Evolutionary conservation across 83 land plant genomes (phyloP), one percentile per base, ranked within the genome.

Genomic region (Picea mariana): DNA sequence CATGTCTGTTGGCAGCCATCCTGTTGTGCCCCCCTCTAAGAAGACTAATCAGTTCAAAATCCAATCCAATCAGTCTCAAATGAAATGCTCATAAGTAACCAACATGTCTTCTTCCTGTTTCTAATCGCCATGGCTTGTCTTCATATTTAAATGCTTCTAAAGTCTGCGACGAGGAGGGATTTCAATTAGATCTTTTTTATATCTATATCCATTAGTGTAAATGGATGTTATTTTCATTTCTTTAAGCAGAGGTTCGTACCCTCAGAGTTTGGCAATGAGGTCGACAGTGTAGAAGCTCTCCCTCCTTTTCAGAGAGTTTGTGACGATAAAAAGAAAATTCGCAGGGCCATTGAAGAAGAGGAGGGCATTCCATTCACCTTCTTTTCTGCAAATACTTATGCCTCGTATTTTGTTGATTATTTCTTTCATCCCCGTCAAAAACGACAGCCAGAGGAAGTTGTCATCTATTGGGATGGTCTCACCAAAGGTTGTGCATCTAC

Each of bases 191-290:
- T 12, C 3, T 55, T 2, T 55, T 55, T 55, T 12, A 55, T 55
- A 12, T 3, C 15, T 12, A 55, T 55, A 55, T 55, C 2, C 12
- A 3, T 55, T 55, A 3, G 3, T 55, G 59, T 55, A 13, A 55
- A 12, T 55, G 59, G 59, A 12, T 12, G 15, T 55, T 55, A 55
- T 55, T 55, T 55, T 55, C 59, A 52, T 52, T 52, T 52, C n/a
- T 55, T 12, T 3, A 20, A 15, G 6, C 84, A 86, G 90, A 88
- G 88, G 80, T 88, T 88, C 44, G 55, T 88, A 5, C 88, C 88
- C 34, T 88, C 89, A 4, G 90, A 86, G 18, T 89, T 87, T 71
- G 90, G 89, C 0, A 38, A 58, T 58, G 89, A 89, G 75, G 84
- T 64, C 11, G 90, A 83, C 67, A 83, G 80, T 52, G 75, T 86